Evolutionary conservation across 768 basidiomycete genomes (phyloP).

Genomic region (Pleurotus eryngii): DNA sequence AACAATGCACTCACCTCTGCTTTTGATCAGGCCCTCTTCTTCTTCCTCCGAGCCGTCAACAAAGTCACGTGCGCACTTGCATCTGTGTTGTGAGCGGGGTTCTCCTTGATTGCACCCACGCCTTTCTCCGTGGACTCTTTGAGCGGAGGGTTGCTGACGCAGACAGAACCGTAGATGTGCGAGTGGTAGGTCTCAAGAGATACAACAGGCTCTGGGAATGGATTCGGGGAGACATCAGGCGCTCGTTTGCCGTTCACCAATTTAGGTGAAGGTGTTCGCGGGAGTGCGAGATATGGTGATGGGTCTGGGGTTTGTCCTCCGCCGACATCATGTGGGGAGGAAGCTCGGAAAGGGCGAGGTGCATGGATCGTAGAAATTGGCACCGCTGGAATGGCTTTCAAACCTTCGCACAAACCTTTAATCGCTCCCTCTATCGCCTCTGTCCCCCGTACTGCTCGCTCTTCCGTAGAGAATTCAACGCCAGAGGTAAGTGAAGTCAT

Average conservation of each 20-base stretch:
- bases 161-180: slow-evolving; percentile 56
- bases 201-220: slow-evolving; percentile 62
- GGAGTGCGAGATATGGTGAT: slow-evolving; percentile 36
- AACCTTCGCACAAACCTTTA: slow-evolving; percentile 68
- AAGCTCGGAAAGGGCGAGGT: slow-evolving; percentile 10
- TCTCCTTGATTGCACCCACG: slow-evolving; percentile 1
- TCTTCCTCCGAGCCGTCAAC: slow-evolving; percentile 57
- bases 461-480: slow-evolving; percentile 72
- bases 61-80: slow-evolving; percentile 43
- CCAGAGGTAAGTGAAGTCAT: slow-evolving; percentile 65
- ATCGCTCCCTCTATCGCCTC: slow-evolving; percentile 68
- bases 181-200: slow-evolving; percentile 58
- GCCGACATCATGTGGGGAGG: slow-evolving; percentile 18
- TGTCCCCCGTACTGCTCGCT: slow-evolving; percentile 65
- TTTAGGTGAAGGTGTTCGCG: slow-evolving; percentile 50
- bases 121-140: slow-evolving; percentile 8
- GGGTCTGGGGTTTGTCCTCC: slow-evolving; percentile 42
- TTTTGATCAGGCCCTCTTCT: slow-evolving; percentile 34
- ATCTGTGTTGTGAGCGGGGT: slow-evolving; percentile 6
- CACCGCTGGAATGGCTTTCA: slow-evolving; percentile 26
- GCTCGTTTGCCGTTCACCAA: slow-evolving; percentile 21
- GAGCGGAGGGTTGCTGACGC: slow-evolving; percentile 46
- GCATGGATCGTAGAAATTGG: slow-evolving; percentile 14
- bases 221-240: slow-evolving; percentile 58
- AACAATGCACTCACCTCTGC: neutral